Conservation (phyloP, 2,329 filamentous ascomycete genomes). For the Pezicula rhizophila region DNA sequence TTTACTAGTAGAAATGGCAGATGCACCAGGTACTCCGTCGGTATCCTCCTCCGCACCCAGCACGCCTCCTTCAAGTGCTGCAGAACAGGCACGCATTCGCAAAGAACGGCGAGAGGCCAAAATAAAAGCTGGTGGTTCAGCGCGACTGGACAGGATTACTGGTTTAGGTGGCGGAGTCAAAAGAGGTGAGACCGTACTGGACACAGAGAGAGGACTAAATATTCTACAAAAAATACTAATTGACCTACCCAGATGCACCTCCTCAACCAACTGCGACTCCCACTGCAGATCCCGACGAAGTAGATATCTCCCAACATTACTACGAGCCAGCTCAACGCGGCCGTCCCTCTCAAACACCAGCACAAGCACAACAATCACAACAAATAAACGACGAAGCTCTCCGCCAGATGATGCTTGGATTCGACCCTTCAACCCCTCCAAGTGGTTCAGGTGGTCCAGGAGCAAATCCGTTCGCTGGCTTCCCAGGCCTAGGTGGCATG, state of each 20-base stretch:
- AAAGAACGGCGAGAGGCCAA: conserved; percentile 77
- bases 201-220: neutral
- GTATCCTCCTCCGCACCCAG: conserved; percentile 14
- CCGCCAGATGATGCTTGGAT: conserved; percentile 58
- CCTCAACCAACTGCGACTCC: conserved; percentile 30
- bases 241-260: conserved; percentile 24
- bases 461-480: conserved; percentile 28
- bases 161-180: conserved; percentile 56
- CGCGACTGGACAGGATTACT: conserved; percentile 69
- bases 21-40: conserved; percentile 14
- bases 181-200: conserved; percentile 31
- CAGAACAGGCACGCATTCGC: conserved; percentile 65
- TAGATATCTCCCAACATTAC: conserved; percentile 70
- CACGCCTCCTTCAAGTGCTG: conserved; percentile 34
- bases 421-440: conserved; percentile 35
- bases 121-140: conserved; percentile 64
- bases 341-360: conserved; percentile 28
- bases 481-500: conserved; percentile 20
- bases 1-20: conserved; percentile 18
- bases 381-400: conserved; percentile 52
- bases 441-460: conserved; percentile 10
- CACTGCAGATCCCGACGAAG: conserved; percentile 62
- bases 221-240: neutral
- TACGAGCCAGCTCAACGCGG: conserved; percentile 49
- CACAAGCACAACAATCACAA: conserved; percentile 9